Evolutionary conservation across 1,139 yeast species (phyloP), one percentile per base, ranked within the genome.

Genomic region (Sugiyamaella xylanicola): DNA sequence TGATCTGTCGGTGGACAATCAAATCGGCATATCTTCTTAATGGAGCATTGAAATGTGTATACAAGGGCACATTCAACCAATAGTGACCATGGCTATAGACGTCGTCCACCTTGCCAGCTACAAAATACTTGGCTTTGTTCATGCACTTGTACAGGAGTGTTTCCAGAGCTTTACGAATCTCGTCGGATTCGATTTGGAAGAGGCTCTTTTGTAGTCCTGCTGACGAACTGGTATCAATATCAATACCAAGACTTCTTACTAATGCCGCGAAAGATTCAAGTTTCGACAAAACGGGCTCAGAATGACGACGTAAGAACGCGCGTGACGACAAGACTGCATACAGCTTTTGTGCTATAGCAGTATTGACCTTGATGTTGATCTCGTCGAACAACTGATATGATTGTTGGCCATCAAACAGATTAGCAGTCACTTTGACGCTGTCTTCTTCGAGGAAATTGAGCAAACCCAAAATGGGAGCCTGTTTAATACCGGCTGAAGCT

Each of bases 1-100:
- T 91, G 65, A 93, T 77, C 73, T 93, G 99, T 63, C 97, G 83
- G 68, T 93, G 99, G 42, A 90, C 98, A 65, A 92, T 82, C 57
- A 90, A 78, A 71, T 93, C 99, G 0, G 96, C 92, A 71, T 92
- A 93, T 65, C 99, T 82, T 70, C 96, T 82, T 68, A 91, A 76
- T 13, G 99, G 99, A 1, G 96, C 83, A n/a, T 89, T 86, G 75
- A 92, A 92, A 72, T 93, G 98, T 0, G 98, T 89, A 71, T 89
- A 93, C 48, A 90, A 76, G 37, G 97, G 96, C 60, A 87, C 72
- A 64, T 90, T 90, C 68, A 86, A 82, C 67, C 88, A 83, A 72
- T 87, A 92, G 68, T 93, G 97, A 13, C 69, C 67, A 68, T 81
- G 83, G 60, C 81, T 82, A 62, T 88, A 95, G 20, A 48, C 52